Conservation (phyloP, 768 basidiomycete genomes). For the Mycena leptocephala region DNA sequence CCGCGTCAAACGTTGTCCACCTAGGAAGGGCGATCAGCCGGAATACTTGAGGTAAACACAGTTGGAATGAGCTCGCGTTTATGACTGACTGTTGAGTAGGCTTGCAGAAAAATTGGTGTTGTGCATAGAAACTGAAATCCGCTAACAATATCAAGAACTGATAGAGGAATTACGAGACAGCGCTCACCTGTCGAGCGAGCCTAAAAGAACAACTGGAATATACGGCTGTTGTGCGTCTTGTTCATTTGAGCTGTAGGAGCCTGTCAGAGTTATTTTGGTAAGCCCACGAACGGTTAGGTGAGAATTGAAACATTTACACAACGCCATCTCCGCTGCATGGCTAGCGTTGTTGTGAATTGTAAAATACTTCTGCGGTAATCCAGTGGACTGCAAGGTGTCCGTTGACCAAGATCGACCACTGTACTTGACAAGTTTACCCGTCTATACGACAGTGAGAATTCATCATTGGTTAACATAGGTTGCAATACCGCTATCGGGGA, state of each 20-base stretch:
- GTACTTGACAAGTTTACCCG: conserved; percentile 10
- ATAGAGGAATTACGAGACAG: background rate
- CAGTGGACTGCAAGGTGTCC: background rate
- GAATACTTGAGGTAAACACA: background rate
- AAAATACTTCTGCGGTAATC: background rate
- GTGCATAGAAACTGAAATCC: conserved; percentile 1
- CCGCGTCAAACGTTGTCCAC: background rate
- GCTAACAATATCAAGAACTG: background rate
- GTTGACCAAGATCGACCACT: background rate
- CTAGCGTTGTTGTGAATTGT: background rate
- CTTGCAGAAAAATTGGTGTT: background rate
- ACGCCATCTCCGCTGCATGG: background rate
- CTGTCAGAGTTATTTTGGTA: background rate
- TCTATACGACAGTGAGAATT: conserved; percentile 5
- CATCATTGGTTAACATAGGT: background rate
- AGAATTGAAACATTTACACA: background rate
- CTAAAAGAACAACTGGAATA: conserved; percentile 10
- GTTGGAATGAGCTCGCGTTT: background rate
- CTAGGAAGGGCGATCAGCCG: background rate
- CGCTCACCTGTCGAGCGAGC: background rate
- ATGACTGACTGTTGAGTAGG: background rate
- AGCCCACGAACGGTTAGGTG: background rate
- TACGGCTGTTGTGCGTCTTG: conserved; percentile 15
- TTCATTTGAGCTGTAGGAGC: conserved; percentile 4
- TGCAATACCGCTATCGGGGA: background rate